Evolutionary conservation across 176 grass and related monocot species (phyloP).

Genomic region (Juncus inflexus): DNA sequence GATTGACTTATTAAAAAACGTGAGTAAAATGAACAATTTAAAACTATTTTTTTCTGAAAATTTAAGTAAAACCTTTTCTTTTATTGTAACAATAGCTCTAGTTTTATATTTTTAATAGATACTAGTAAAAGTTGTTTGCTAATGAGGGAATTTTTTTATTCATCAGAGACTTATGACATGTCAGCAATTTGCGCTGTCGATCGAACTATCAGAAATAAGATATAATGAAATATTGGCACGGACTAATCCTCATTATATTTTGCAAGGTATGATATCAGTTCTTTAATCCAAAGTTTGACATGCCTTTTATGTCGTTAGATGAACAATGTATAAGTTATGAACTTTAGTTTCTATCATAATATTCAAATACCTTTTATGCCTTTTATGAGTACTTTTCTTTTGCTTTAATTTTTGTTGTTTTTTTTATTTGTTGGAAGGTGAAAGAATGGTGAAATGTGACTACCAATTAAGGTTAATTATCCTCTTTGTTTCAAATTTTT

Average conservation of each 20-base stretch:
- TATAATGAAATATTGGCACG: conserved; percentile 31
- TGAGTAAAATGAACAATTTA: conserved; percentile 16
- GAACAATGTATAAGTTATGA: too few species aligned
- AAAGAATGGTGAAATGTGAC: conserved; percentile 9
- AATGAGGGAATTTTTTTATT: conserved; percentile 10
- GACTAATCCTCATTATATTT: conserved; percentile 65
- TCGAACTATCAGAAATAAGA: conserved; percentile 39
- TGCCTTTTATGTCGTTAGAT: too few species aligned
- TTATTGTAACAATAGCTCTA: too few species aligned
- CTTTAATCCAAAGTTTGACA: background rate
- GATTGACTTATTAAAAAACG: conserved; percentile 70
- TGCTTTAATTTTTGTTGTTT: background rate
- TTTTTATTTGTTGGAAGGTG: conserved; percentile 11
- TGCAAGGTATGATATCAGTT: conserved; percentile 33
- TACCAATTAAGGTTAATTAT: background rate
- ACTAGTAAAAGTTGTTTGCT: background rate
- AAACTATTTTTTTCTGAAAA: background rate
- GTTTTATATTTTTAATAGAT: too few species aligned
- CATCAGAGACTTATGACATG: conserved; percentile 80
- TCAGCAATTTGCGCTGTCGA: conserved; percentile 55
- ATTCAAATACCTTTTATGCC: too few species aligned
- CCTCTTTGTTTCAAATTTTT: background rate
- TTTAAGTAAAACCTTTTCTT: background rate
- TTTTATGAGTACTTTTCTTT: background rate
- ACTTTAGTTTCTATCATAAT: too few species aligned